A percentile compares a stretch with the other conserved stretches of the same genome.
These are phyloP conservation scores for Zygosaccharomyces pseudobailii DNA, from an alignment of 1,139 yeast species.

Conservation along the genomic window DNA sequence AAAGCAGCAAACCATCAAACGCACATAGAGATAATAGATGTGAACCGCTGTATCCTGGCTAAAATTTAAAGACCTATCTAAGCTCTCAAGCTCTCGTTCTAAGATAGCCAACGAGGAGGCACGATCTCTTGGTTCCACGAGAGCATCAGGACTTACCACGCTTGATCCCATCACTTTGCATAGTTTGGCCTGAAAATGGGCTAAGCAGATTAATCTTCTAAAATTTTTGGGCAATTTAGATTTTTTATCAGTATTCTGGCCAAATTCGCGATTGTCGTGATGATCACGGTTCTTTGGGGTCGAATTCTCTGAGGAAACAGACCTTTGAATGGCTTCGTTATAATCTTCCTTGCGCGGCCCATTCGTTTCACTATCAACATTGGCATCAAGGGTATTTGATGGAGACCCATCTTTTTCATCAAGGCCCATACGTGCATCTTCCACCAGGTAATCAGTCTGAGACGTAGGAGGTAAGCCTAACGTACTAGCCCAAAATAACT, in stretches of 20 bases:
- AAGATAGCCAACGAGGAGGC: conserved; percentile 72
- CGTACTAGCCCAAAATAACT: conserved; percentile 86
- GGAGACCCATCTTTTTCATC: conserved; percentile 15
- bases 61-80: conserved; percentile 39
- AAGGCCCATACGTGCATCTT: conserved; percentile 67
- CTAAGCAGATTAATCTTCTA: conserved; percentile 64
- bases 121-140: conserved; percentile 77
- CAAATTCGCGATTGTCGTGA: too few species aligned
- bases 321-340: not conserved
- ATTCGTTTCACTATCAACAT: not conserved
- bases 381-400: not conserved
- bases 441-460: conserved; percentile 77
- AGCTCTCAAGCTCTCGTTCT: conserved; percentile 71
- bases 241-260: not conserved
- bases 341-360: not conserved
- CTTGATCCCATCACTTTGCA: conserved; percentile 85
- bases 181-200: conserved; percentile 80
- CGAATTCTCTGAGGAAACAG: not conserved
- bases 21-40: conserved; percentile 71
- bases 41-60: conserved; percentile 65
- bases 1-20: conserved; percentile 79
- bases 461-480: conserved; percentile 85
- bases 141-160: conserved; percentile 85
- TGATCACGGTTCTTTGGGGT: not conserved
- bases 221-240: conserved; percentile 60